Conservation (phyloP, 768 basidiomycete genomes). For the Inosperma sp. region DNA sequence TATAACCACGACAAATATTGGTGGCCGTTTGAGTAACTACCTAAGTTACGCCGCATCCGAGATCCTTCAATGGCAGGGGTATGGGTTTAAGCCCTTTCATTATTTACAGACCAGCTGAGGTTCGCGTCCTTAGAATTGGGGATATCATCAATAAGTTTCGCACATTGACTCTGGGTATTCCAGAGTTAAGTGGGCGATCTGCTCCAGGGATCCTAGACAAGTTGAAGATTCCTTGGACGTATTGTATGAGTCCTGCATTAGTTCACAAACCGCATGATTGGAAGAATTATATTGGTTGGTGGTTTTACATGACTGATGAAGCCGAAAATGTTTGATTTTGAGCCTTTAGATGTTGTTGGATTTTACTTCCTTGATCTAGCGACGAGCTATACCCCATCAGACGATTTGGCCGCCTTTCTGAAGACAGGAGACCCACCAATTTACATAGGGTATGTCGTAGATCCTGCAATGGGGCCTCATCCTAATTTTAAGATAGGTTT, state of each 20-base stretch:
- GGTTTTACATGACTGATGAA: background rate
- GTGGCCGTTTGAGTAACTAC: slow-evolving; percentile 51
- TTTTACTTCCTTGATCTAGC: slow-evolving; percentile 60
- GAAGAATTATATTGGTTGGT: slow-evolving; percentile 54
- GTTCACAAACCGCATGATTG: slow-evolving; percentile 61
- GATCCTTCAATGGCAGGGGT: slow-evolving; percentile 59
- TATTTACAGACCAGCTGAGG: background rate
- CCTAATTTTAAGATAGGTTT: slow-evolving; percentile 36
- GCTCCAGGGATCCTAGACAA: slow-evolving; percentile 51
- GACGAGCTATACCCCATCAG: slow-evolving; percentile 42
- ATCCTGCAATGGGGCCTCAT: background rate
- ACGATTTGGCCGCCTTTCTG: slow-evolving; percentile 47
- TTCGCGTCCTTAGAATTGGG: slow-evolving; percentile 39
- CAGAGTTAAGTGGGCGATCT: slow-evolving; percentile 42
- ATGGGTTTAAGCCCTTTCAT: slow-evolving; percentile 11
- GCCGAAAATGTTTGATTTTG: background rate
- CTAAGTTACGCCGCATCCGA: slow-evolving; percentile 57
- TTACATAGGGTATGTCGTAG: slow-evolving; percentile 47
- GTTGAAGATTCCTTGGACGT: slow-evolving; percentile 57
- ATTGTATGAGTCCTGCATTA: slow-evolving; percentile 55
- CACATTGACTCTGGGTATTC: slow-evolving; percentile 42
- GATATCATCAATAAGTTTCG: slow-evolving; percentile 59
- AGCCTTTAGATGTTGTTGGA: slow-evolving; percentile 49
- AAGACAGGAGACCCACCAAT: slow-evolving; percentile 47
- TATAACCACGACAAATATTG: slow-evolving; percentile 51